Conservation (phyloP, 139 green algal genomes). For the Raphidocelis subcapitata region DNA sequence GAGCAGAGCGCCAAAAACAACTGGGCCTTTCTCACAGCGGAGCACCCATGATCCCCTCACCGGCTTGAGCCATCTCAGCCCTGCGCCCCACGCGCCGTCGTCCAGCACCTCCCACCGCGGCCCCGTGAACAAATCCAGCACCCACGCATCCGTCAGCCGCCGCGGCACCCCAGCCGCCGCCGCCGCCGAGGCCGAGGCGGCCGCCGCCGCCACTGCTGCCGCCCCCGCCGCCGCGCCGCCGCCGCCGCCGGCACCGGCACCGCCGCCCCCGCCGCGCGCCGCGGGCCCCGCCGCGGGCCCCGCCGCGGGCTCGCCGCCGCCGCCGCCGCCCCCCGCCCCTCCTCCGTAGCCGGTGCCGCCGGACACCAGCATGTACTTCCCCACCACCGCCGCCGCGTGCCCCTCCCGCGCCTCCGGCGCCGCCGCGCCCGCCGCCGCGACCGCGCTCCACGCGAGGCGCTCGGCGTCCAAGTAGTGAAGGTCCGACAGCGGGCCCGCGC, state of each 20-base stretch:
- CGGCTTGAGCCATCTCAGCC: constrained; percentile 52
- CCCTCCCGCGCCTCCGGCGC: constrained; percentile 46
- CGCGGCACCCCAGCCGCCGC: not conserved
- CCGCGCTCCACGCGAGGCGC: constrained; percentile 47
- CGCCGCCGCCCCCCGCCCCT: not conserved
- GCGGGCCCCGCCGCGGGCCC: too few relatives aligned
- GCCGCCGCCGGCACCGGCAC: not conserved
- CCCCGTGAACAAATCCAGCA: constrained; percentile 60
- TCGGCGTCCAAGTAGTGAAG: constrained; percentile 59
- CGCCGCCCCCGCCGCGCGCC: not conserved
- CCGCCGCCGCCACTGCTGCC: constrained; percentile 2
- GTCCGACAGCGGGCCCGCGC: constrained; percentile 49
- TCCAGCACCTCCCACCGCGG: constrained; percentile 70
- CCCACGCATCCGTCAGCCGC: constrained; percentile 24
- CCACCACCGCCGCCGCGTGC: constrained; percentile 45
- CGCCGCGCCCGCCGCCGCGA: constrained; percentile 34
- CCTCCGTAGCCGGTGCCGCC: constrained; percentile 38
- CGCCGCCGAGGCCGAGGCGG: constrained; percentile 1
- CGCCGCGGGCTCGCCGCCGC: not conserved
- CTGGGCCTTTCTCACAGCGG: not conserved
- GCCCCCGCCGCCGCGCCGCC: too few relatives aligned
- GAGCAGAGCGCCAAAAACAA: not conserved
- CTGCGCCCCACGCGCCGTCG: constrained; percentile 50
- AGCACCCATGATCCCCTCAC: constrained; percentile 5
- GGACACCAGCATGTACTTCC: constrained; percentile 64